phyloP scores from a whole-genome alignment of 495 filamentous ascomycete genomes.

The Tuber microsphaerosporum region DNA sequence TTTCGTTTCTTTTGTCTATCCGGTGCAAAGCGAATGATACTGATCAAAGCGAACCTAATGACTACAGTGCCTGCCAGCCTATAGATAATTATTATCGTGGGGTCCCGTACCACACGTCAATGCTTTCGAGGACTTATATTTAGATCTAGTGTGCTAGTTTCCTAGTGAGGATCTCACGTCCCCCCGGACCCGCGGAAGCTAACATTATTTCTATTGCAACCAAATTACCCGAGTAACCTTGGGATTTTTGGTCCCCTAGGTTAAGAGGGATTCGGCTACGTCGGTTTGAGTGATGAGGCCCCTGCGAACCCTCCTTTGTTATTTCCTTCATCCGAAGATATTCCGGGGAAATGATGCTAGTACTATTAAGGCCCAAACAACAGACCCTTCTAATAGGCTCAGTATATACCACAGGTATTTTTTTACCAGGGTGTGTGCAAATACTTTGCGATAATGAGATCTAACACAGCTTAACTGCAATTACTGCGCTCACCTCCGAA shows the following conservation, averaged over 20 bases:
- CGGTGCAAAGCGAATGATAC: neutral
- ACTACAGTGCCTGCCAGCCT: neutral
- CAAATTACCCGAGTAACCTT: neutral
- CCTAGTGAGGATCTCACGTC: neutral
- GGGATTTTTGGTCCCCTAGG: neutral
- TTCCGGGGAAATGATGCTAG: neutral
- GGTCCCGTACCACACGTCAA: neutral
- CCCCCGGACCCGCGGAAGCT: neutral
- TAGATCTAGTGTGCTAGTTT: neutral
- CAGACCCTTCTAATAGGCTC: neutral
- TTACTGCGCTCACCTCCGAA: neutral
- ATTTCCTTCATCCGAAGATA: neutral
- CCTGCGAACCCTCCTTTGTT: neutral
- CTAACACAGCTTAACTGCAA: neutral
- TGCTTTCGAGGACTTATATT: neutral
- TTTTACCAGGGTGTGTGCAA: neutral
- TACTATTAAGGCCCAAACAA: neutral
- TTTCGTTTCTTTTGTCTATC: neutral
- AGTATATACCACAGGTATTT: neutral
- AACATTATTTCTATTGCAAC: neutral
- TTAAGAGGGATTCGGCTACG: neutral
- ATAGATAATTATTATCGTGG: neutral
- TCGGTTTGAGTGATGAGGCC: neutral
- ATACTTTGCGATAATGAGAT: neutral
- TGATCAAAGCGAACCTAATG: neutral